A percentile compares a stretch with the other conserved stretches of the same genome.
These are phyloP conservation scores for Blastomyces parvus DNA, from an alignment of 2,329 filamentous ascomycete genomes.

Conservation along the genomic window DNA sequence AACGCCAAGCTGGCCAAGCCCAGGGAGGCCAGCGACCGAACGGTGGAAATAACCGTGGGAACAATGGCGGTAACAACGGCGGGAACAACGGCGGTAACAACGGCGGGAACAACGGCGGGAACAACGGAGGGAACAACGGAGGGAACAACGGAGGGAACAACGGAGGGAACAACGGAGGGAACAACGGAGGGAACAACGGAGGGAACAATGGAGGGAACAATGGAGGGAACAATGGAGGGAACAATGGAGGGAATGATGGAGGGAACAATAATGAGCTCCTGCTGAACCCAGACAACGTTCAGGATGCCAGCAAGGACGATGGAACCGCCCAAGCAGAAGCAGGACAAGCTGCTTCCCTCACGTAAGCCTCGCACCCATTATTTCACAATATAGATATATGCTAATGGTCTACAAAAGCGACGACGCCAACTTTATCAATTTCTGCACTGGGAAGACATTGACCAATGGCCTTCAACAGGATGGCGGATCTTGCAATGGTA, in stretches of 20 bases:
- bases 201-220: background rate
- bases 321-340: conserved; percentile 22
- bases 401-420: conserved; percentile 29
- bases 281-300: conserved; percentile 35
- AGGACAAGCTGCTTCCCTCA: conserved; percentile 39
- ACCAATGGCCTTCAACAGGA: conserved; percentile 47
- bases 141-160: conserved; percentile 14
- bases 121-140: background rate
- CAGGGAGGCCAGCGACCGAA: background rate
- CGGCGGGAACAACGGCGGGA: background rate
- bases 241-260: conserved; percentile 17
- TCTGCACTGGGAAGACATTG: conserved; percentile 45
- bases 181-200: background rate
- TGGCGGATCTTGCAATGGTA: conserved; percentile 48
- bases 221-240: background rate
- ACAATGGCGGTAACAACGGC: conserved; percentile 6
- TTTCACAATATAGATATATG: conserved; percentile 1
- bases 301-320: conserved; percentile 25
- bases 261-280: conserved; percentile 18
- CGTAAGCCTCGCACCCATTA: conserved; percentile 26
- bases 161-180: conserved; percentile 5
- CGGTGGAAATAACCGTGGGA: too few species aligned
- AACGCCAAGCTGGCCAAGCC: conserved; percentile 1
- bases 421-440: conserved; percentile 51
- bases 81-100: background rate